Evolutionary conservation across 2,329 filamentous ascomycete genomes (phyloP).

Genomic region (Neonectria punicea): DNA sequence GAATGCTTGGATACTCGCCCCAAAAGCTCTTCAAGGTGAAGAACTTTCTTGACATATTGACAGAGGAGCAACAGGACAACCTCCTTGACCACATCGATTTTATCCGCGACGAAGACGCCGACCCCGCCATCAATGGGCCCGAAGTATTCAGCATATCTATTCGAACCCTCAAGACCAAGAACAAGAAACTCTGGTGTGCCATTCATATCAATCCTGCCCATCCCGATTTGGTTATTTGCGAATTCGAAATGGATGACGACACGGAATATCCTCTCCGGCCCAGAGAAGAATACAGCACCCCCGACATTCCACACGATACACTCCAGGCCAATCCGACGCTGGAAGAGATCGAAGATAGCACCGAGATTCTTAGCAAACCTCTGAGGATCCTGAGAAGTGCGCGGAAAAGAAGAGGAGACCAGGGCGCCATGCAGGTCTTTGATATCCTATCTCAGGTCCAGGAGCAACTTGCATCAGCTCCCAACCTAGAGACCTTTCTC

Average conservation of each 20-base stretch:
- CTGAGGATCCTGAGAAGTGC: conserved; percentile 81
- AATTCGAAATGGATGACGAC: conserved; percentile 89
- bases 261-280: conserved; percentile 73
- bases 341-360: conserved; percentile 81
- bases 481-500: conserved; percentile 76
- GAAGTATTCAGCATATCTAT: conserved; percentile 87
- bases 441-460: conserved; percentile 93
- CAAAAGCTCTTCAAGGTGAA: conserved; percentile 77
- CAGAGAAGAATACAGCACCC: conserved; percentile 64
- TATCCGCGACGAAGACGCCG: conserved; percentile 82
- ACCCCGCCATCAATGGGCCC: conserved; percentile 79
- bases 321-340: conserved; percentile 76
- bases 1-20: conserved; percentile 81
- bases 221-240: conserved; percentile 80
- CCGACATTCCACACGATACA: conserved; percentile 77
- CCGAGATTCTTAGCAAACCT: conserved; percentile 78
- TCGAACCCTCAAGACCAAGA: conserved; percentile 64
- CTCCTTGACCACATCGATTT: conserved; percentile 89
- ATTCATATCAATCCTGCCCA: conserved; percentile 79
- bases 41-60: conserved; percentile 85
- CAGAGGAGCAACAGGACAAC: conserved; percentile 85
- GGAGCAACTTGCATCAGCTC: conserved; percentile 81
- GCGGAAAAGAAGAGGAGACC: conserved; percentile 79
- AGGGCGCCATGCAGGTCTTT: conserved; percentile 88
- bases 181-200: conserved; percentile 85